phyloP scores from a whole-genome alignment of 2,329 filamentous ascomycete species.

The Pseudogymnoascus sp. region DNA sequence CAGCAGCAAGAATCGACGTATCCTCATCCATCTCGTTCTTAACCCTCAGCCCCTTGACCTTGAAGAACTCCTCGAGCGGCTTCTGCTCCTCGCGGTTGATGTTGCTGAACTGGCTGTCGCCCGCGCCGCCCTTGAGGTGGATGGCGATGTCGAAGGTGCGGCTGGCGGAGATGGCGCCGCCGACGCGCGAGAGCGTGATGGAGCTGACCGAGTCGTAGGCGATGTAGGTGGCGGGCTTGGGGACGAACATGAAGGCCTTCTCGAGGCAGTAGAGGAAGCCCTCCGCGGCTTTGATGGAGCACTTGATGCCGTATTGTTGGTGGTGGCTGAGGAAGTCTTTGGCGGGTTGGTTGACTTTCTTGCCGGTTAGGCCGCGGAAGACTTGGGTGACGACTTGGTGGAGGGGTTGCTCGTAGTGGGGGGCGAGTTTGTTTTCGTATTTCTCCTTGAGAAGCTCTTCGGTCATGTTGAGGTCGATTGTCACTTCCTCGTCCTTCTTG shows the following conservation, averaged over 20 bases:
- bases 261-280: constrained; percentile 95
- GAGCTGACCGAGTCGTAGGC: constrained; percentile 87
- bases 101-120: constrained; percentile 95
- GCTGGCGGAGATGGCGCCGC: constrained; percentile 84
- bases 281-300: constrained; percentile 99
- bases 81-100: constrained; percentile 98
- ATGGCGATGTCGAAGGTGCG: constrained; percentile 97
- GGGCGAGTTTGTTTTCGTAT: constrained; percentile 82
- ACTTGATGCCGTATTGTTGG: constrained; percentile 92
- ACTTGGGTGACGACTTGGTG: constrained; percentile 92
- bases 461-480: constrained; percentile 91
- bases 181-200: constrained; percentile 92
- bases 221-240: constrained; percentile 95
- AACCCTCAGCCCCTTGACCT: constrained; percentile 85
- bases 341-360: constrained; percentile 89
- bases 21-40: constrained; percentile 99
- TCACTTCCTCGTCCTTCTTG: constrained; percentile 95
- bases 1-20: constrained; percentile 61
- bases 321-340: constrained; percentile 92
- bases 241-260: constrained; percentile 98
- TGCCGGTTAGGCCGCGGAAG: constrained; percentile 87
- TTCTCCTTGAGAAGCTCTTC: constrained; percentile 77
- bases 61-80: constrained; percentile 95
- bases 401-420: constrained; percentile 88
- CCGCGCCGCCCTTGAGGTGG: constrained; percentile 75